Conservation (phyloP, 2,329 filamentous ascomycete species). For the Chaetomium strumarium region DNA sequence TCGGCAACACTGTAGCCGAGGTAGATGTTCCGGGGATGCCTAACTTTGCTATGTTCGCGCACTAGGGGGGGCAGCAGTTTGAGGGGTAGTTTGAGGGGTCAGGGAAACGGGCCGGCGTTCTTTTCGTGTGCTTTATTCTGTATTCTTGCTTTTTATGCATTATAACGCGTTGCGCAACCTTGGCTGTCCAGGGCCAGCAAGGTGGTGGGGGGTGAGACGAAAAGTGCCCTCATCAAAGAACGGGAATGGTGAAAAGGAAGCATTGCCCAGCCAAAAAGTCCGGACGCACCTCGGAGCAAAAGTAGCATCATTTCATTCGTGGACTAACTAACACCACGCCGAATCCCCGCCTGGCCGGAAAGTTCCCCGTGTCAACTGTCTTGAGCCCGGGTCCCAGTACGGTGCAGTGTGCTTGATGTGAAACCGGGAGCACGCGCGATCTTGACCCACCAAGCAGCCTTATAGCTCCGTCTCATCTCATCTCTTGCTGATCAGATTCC, state of each 20-base stretch:
- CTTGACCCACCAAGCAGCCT: not conserved
- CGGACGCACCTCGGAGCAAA: too few species aligned
- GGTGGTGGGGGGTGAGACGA: too few species aligned
- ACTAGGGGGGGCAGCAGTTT: constrained; percentile 24
- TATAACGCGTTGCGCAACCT: too few species aligned
- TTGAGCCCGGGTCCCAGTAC: too few species aligned
- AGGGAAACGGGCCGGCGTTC: not conserved
- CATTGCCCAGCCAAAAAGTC: too few species aligned
- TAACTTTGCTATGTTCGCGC: constrained; percentile 44
- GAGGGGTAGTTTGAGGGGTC: not conserved
- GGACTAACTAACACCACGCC: not conserved
- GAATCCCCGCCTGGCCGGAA: not conserved
- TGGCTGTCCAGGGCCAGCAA: too few species aligned
- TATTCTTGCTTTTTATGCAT: too few species aligned
- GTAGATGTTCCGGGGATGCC: constrained; percentile 39
- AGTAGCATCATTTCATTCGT: not conserved
- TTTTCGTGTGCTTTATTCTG: too few species aligned
- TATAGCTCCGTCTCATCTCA: not conserved
- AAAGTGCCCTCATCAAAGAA: too few species aligned
- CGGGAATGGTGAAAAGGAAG: not conserved
- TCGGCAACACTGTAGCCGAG: constrained; percentile 43
- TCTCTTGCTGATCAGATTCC: not conserved
- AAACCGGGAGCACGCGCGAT: not conserved
- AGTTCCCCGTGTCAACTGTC: not conserved
- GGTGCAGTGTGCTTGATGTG: not conserved